A percentile compares a stretch with the other conserved stretches of the same genome.
These are phyloP conservation scores for Cystobasidium onofrii DNA, from an alignment of 768 basidiomycete genomes.

Conservation along the genomic window DNA sequence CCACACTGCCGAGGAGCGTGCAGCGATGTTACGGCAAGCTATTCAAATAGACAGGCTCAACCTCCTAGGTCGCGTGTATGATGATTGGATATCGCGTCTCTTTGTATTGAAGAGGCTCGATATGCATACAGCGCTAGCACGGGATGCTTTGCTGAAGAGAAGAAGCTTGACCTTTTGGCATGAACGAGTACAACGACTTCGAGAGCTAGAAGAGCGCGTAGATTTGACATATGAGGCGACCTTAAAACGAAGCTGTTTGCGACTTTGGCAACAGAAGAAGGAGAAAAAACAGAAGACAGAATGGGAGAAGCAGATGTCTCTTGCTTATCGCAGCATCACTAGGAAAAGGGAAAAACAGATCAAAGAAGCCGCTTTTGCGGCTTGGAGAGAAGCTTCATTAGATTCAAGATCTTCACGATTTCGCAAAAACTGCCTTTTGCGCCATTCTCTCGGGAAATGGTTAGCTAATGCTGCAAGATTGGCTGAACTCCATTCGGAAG, in stretches of 20 bases:
- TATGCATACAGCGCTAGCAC: constrained; percentile 9
- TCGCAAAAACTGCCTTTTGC: neutral
- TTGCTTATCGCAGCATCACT: neutral
- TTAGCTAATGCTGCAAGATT: neutral
- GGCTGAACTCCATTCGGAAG: neutral
- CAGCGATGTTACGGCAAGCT: neutral
- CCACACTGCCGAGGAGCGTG: neutral
- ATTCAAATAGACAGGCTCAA: neutral
- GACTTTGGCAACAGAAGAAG: neutral
- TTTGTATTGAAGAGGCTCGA: neutral
- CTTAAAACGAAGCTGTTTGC: neutral
- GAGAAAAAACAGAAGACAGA: neutral
- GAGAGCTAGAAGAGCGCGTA: neutral
- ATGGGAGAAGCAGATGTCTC: constrained; percentile 22
- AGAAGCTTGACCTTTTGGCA: constrained; percentile 14
- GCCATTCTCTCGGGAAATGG: neutral
- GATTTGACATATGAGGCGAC: neutral
- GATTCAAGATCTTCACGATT: neutral
- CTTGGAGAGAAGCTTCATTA: constrained; percentile 5
- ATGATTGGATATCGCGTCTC: neutral
- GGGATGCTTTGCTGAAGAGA: constrained; percentile 5
- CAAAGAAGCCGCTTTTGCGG: constrained; percentile 11
- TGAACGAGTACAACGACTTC: neutral
- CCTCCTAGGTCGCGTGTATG: neutral
- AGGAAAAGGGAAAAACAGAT: neutral